Base-by-base conservation (phyloP, 768 basidiomycete species). In the Astraeus odoratus region DNA sequence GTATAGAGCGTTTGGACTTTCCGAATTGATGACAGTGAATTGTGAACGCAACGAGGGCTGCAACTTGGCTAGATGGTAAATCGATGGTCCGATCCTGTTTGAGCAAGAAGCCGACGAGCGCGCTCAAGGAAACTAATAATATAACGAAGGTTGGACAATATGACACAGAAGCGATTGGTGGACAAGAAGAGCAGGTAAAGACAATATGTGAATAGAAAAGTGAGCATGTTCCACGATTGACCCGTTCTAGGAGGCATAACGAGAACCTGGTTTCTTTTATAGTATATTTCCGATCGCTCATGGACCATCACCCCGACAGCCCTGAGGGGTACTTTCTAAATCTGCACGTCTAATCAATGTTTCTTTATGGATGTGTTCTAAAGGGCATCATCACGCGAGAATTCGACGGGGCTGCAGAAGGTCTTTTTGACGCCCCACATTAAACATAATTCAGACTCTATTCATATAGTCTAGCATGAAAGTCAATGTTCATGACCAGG, bases 331-430 rank as follows among this genome's bases (percentile, higher is more conserved):
- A 86, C 12, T 98, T 57, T 82, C 93, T 3, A 83, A 81, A 68
- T 98, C 89, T 58, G 86, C 95, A 1, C 95, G 98, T 62, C 78
- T 97, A 48, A 91, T 98, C 64, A 98, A 95, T 65, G 78, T 98
- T 54, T 94, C 98, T 98, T 99, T 37, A 76, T 99, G 71, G 73
- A 78, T 41, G 89, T 93, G 5, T 71, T 99, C 29, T 87, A 87
- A 67, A 75, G 74, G 10, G 30, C 48, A 75, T 94, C 47, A 78
- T 94, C 55, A 58, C 69, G 43, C 78, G 78, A 50, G 71, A 74
- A 35, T 48, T 51, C 37, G 68, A 71, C 37, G 66, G n/a, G n/a
- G n/a, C n/a, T n/a, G n/a, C n/a, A n/a, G n/a, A 67, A 45, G 65
- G 69, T 20, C 66, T 69, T n/a, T 66, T 64, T 23, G 67, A 61